Percentiles rank a stretch among this genome's conserved stretches.
Evolutionary conservation across 345 rosid genomes (phyloP).

Genomic region (thale cress (Arabidopsis thaliana)): DNA sequence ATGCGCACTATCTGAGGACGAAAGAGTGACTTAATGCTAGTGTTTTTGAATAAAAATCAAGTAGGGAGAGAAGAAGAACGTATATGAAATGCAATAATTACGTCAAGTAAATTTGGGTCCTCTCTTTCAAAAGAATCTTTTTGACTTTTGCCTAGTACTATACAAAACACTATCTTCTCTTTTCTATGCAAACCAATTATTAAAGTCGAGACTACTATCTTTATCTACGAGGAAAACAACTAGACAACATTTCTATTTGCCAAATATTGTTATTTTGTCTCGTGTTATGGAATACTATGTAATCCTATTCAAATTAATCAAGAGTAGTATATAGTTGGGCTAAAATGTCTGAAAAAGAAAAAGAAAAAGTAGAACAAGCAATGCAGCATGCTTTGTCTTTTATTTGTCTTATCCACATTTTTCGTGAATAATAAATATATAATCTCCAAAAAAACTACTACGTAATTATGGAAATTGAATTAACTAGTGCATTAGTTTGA

Average conservation of each 20-base stretch:
- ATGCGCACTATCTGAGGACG: constrained; percentile 42
- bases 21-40: constrained; percentile 24
- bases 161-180: constrained; percentile 33
- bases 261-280: not conserved
- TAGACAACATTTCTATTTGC: constrained; percentile 7
- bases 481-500: not conserved
- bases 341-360: not conserved
- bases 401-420: constrained; percentile 8
- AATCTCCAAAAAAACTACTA: not conserved
- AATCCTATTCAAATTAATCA: not conserved
- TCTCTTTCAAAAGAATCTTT: constrained; percentile 47
- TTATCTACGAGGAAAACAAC: constrained; percentile 38
- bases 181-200: constrained; percentile 34
- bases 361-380: constrained; percentile 1
- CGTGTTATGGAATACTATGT: not conserved
- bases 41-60: not conserved
- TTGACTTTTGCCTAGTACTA: constrained; percentile 38
- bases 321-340: not conserved
- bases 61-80: constrained; percentile 26
- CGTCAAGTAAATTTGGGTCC: constrained; percentile 32
- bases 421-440: not conserved
- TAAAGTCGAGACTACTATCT: constrained; percentile 23
- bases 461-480: not conserved
- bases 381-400: constrained; percentile 22
- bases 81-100: constrained; percentile 46